These are phyloP conservation scores for Knufia petricola DNA, from an alignment of 2,329 filamentous ascomycete species.

Conservation along the genomic window DNA sequence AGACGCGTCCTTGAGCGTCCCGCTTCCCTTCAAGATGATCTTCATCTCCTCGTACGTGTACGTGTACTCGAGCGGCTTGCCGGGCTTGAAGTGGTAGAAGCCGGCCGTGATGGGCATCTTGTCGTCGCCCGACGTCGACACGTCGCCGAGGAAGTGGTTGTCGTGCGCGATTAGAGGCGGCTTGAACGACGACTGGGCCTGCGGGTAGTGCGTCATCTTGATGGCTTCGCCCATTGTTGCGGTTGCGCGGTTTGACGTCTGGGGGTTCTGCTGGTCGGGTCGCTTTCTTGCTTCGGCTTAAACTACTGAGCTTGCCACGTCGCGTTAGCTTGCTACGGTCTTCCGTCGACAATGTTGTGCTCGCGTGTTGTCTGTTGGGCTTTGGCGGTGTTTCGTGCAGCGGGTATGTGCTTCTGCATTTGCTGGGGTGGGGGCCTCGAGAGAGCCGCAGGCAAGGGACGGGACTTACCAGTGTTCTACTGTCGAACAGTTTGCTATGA, in stretches of 20 bases:
- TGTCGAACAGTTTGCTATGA: not conserved
- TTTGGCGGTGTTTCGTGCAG: too few relatives aligned
- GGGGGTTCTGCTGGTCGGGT: not conserved
- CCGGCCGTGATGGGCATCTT: slow-evolving; percentile 54
- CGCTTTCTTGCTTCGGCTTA: not conserved
- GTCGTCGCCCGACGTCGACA: slow-evolving; percentile 46
- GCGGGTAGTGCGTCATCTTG: slow-evolving; percentile 40
- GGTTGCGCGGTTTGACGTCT: too few relatives aligned
- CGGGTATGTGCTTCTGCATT: too few relatives aligned
- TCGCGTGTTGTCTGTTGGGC: too few relatives aligned
- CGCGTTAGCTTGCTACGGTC: too few relatives aligned
- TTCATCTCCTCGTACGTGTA: slow-evolving; percentile 68
- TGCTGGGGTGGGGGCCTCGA: too few relatives aligned
- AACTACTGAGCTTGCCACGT: too few relatives aligned
- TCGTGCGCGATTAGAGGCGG: slow-evolving; percentile 58
- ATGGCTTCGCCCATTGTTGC: slow-evolving; percentile 27
- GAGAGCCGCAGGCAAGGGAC: not conserved
- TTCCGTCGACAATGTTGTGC: too few relatives aligned
- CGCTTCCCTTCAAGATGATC: slow-evolving; percentile 60
- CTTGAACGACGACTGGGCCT: slow-evolving; percentile 52
- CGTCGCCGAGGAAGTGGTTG: slow-evolving; percentile 58
- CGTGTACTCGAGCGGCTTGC: slow-evolving; percentile 56
- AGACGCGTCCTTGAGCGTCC: slow-evolving; percentile 54
- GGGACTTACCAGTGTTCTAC: not conserved
- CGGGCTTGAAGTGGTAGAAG: slow-evolving; percentile 59